phyloP scores from a whole-genome alignment of 192 early-diverging fungal genomes.

The Dimargaris xerosporica region DNA sequence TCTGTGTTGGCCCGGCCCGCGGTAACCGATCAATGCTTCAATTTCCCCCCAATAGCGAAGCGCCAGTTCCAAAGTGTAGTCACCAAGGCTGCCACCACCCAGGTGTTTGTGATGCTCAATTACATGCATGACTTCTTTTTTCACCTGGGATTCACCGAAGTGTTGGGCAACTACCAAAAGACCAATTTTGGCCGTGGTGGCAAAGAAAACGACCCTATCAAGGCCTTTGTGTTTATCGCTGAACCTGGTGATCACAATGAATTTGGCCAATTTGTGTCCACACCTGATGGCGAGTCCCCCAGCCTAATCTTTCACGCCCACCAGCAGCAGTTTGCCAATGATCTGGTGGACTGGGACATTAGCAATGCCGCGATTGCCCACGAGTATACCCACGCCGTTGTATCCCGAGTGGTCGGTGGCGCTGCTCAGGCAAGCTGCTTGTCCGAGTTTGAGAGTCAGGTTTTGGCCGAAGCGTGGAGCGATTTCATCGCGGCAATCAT shows the following conservation, averaged over 20 bases:
- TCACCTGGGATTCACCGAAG: constrained; percentile 2
- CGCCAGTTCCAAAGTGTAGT: no score
- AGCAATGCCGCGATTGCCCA: constrained; percentile 13
- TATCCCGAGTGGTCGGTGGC: constrained; percentile 35
- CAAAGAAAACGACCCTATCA: not conserved
- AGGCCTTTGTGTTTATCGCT: not conserved
- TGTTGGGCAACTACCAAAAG: not conserved
- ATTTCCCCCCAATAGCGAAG: no score
- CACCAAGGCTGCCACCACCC: not conserved
- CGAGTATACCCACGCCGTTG: constrained; percentile 32
- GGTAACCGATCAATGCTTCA: no score
- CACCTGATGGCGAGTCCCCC: constrained; percentile 1
- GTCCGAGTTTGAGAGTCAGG: constrained; percentile 19
- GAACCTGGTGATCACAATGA: not conserved
- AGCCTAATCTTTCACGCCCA: constrained; percentile 4
- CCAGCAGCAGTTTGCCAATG: not conserved
- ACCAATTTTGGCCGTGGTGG: not conserved
- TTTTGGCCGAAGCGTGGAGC: constrained; percentile 31
- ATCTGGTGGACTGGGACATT: not conserved
- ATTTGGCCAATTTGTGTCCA: not conserved
- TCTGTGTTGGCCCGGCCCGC: no score
- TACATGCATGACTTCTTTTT: constrained; percentile 5
- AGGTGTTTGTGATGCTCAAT: not conserved
- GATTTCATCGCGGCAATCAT: constrained; percentile 17
- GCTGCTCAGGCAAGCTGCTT: constrained; percentile 28